phyloP scores from a whole-genome alignment of 2,329 filamentous ascomycete species.

The Talaromyces sp. region DNA sequence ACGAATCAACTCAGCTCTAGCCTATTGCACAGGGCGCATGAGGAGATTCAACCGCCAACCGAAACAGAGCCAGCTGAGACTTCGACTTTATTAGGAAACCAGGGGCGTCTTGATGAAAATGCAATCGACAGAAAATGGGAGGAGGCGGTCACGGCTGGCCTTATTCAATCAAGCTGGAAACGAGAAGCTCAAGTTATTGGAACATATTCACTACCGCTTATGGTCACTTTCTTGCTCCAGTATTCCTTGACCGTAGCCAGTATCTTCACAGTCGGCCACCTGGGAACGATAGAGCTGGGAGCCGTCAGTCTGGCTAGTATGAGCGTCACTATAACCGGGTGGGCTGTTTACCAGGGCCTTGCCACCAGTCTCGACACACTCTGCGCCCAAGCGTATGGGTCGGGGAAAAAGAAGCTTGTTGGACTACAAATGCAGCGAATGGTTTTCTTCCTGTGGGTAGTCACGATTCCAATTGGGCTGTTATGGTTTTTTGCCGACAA shows the following conservation, averaged over 20 bases:
- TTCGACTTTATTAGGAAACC: constrained; percentile 43
- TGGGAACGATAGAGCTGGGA: constrained; percentile 67
- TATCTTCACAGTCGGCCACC: constrained; percentile 71
- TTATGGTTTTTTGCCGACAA: constrained; percentile 66
- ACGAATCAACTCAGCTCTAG: constrained; percentile 23
- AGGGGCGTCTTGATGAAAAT: constrained; percentile 47
- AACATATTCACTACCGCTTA: constrained; percentile 65
- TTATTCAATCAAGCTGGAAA: constrained; percentile 86
- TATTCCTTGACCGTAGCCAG: constrained; percentile 80
- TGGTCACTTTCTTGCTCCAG: constrained; percentile 72
- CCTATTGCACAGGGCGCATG: constrained; percentile 13
- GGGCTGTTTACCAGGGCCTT: constrained; percentile 75
- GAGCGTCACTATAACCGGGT: constrained; percentile 75
- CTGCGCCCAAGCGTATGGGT: constrained; percentile 90
- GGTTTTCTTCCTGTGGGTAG: constrained; percentile 68
- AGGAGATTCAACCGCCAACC: neutral
- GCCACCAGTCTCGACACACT: constrained; percentile 88
- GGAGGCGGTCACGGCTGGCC: constrained; percentile 73
- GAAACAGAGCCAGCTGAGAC: constrained; percentile 35
- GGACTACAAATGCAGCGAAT: constrained; percentile 78
- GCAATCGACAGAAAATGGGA: constrained; percentile 74
- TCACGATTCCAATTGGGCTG: constrained; percentile 67
- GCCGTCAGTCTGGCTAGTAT: constrained; percentile 68
- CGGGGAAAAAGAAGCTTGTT: constrained; percentile 82
- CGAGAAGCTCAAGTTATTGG: constrained; percentile 78